Percentiles rank a stretch among this genome's conserved stretches.
Evolutionary conservation across 176 grass and related monocot species (phyloP).

Genomic region (Oryza glaberrima): DNA sequence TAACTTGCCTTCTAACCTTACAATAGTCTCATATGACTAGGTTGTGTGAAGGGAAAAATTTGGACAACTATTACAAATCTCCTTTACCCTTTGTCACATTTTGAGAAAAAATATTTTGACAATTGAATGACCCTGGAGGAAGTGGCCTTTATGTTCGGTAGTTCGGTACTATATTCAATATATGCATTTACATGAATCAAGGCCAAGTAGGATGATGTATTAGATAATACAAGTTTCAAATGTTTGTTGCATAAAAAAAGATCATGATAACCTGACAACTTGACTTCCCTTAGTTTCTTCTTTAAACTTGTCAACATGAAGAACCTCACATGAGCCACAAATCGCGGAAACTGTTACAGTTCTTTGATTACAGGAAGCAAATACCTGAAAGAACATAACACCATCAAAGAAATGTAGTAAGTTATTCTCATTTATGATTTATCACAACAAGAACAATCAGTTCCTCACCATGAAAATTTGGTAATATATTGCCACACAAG

Average conservation of each 20-base stretch:
- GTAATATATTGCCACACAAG: slow-evolving; percentile 7
- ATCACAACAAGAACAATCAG: slow-evolving; percentile 24
- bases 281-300: slow-evolving; percentile 44
- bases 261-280: slow-evolving; percentile 28
- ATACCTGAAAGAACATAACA: slow-evolving; percentile 50
- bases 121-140: background rate
- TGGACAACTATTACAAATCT: too few species aligned
- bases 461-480: background rate
- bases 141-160: background rate
- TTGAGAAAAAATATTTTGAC: background rate
- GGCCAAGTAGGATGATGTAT: too few species aligned
- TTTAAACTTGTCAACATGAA: slow-evolving; percentile 31
- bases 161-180: background rate
- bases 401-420: slow-evolving; percentile 2
- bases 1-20: too few species aligned
- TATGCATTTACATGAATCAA: too few species aligned
- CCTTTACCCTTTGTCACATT: slow-evolving; percentile 10
- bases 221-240: too few species aligned
- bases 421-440: background rate
- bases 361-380: slow-evolving; percentile 53
- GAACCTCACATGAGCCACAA: slow-evolving; percentile 52
- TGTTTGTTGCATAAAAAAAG: background rate
- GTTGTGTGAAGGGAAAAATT: too few species aligned
- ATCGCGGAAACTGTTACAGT: slow-evolving; percentile 49
- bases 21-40: too few species aligned